phyloP scores from a whole-genome alignment of 2,329 filamentous ascomycete genomes.

The Colletotrichum filicis region DNA sequence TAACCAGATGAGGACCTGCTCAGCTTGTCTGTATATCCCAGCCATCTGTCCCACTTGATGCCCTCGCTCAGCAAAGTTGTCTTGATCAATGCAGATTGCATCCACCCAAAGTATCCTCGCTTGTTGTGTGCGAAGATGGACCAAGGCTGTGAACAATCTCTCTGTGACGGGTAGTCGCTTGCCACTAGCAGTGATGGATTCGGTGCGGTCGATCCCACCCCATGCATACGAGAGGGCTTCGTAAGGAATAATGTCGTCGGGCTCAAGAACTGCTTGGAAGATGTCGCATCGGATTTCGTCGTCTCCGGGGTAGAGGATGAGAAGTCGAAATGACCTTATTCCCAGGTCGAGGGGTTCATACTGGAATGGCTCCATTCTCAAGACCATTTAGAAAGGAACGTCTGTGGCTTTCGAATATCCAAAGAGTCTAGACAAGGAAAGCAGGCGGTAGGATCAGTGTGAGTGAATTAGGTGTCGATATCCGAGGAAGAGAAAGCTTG shows the following conservation, averaged over 20 bases:
- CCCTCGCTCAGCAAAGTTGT: neutral
- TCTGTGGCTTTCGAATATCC: no score
- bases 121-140: neutral
- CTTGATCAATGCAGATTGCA: constrained; percentile 30
- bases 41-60: constrained; percentile 29
- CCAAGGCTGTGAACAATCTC: neutral
- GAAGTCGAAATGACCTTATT: no score
- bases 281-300: no score
- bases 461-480: no score
- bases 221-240: constrained; percentile 38
- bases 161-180: neutral
- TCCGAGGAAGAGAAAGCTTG: no score
- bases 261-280: no score
- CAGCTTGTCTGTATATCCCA: constrained; percentile 17
- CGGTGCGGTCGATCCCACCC: neutral
- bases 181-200: neutral
- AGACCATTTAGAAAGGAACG: no score
- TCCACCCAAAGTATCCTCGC: constrained; percentile 36
- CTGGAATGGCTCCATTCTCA: no score
- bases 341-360: no score
- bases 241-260: neutral
- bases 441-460: no score
- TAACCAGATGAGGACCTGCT: constrained; percentile 23
- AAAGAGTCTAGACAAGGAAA: no score
- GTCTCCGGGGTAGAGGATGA: no score